Evolutionary conservation across 352 stramenopile species (phyloP).

Genomic region (Phytopythium vexans): DNA sequence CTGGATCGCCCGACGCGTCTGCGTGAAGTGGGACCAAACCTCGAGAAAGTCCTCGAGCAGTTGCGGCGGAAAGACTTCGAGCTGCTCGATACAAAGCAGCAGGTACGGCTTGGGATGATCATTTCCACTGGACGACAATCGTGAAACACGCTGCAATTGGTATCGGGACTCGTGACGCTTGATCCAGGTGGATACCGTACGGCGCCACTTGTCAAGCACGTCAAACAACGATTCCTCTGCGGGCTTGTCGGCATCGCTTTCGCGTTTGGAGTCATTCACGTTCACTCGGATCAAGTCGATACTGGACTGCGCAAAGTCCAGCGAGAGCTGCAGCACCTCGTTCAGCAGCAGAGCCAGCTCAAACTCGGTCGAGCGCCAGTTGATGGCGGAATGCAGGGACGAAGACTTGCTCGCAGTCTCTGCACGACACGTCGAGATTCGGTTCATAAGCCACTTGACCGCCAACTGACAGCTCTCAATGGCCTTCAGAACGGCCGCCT

Average conservation of each 20-base stretch:
- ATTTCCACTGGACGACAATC: not conserved
- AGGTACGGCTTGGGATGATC: constrained; percentile 33
- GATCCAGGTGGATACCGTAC: not conserved
- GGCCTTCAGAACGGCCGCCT: constrained; percentile 12
- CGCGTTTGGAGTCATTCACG: not conserved
- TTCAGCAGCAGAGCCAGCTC: constrained; percentile 50
- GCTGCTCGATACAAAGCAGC: constrained; percentile 74
- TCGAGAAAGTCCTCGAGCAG: constrained; percentile 70
- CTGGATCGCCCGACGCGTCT: constrained; percentile 9
- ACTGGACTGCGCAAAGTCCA: constrained; percentile 1
- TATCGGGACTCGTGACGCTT: constrained; percentile 35
- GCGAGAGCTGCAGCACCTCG: constrained; percentile 28
- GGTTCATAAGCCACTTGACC: constrained; percentile 42
- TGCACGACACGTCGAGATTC: constrained; percentile 27
- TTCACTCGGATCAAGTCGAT: not conserved
- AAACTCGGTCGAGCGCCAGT: constrained; percentile 41
- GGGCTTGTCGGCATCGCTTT: not conserved
- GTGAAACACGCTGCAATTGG: constrained; percentile 13
- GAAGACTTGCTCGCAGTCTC: constrained; percentile 11
- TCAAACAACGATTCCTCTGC: not conserved
- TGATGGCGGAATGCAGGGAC: constrained; percentile 3
- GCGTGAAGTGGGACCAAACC: constrained; percentile 58
- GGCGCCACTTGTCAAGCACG: not conserved
- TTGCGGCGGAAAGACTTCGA: constrained; percentile 55
- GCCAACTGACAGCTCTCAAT: constrained; percentile 35